Base-by-base conservation (phyloP, 164 flowering plant genomes). In the Vitis riparia region DNA sequence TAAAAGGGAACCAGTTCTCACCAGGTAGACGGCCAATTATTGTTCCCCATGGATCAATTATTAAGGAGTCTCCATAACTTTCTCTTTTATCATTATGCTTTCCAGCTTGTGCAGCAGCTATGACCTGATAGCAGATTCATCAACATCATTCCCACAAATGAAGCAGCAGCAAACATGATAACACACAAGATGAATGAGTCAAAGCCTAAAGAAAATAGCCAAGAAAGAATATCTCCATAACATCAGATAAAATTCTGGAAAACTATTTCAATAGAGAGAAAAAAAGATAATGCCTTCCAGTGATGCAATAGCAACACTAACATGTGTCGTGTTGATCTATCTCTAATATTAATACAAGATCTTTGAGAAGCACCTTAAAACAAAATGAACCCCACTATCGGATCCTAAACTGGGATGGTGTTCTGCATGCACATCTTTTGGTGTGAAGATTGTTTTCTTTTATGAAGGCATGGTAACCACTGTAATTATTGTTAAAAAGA, bases 1-100 rank as follows among this genome's bases (percentile, higher is more conserved):
- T 16, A 8, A 7, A 11, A 30, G 14, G 13, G 37, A 59, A 69
- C 8, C 16, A 53, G 67, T 50, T 52, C 83, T 80, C 71, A 91
- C 98, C 97, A 61, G 96, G 87, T 59, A 94, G 80, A 66, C 91
- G 79, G 59, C 88, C 90, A 62, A 92, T 77, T 51, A 94, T 67
- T 30, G 84, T 84, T 59, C 98, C 97, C 98, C 98, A 94, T 19
- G 98, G 98, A 79, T 94, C 98, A 68, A 94, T 87, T 63, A 94
- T 87, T 72, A 94, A 70, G 49, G 94, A 75, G 67, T 94, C 94
- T 1, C 96, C 97, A 71, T 83, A 89, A 81, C 97, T 92, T 79
- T 94, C 98, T 78, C 93, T 83, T 78, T 88, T 86, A 5, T 89
- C 93, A 82, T 78, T 91, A 73, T 91, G 96, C 73, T 78, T 79